These are phyloP conservation scores for Entomortierella beljakovae DNA, from an alignment of 192 early-diverging fungal genomes.

Conservation along the genomic window DNA sequence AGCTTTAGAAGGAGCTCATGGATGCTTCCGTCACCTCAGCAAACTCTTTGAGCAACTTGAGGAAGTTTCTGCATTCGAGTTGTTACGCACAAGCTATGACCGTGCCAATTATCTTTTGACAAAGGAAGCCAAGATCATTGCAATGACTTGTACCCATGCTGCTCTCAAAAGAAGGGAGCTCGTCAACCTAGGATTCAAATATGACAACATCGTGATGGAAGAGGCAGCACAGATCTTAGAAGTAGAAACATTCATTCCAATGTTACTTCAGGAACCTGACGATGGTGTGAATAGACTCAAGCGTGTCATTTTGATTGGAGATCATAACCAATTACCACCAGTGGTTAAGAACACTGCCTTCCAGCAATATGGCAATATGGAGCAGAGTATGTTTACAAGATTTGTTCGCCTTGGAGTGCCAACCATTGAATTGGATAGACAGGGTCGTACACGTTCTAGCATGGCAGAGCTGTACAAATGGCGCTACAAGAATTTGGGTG, in stretches of 20 bases:
- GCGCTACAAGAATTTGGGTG: constrained; percentile 81
- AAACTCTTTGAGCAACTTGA: constrained; percentile 89
- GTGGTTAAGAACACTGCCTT: constrained; percentile 92
- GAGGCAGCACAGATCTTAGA: constrained; percentile 97
- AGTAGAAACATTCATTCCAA: constrained; percentile 94
- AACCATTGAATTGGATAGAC: constrained; percentile 84
- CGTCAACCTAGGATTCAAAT: constrained; percentile 90
- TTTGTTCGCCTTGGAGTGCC: constrained; percentile 96
- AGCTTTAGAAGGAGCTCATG: constrained; percentile 70
- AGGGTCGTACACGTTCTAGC: constrained; percentile 85
- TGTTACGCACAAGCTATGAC: constrained; percentile 82
- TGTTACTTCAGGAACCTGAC: constrained; percentile 83
- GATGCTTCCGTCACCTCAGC: constrained; percentile 86
- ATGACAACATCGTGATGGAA: constrained; percentile 97
- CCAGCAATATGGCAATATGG: constrained; percentile 90
- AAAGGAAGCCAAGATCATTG: constrained; percentile 96
- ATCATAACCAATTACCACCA: constrained; percentile 97
- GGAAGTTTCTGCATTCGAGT: constrained; percentile 94
- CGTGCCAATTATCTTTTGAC: constrained; percentile 93
- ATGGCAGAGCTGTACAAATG: constrained; percentile 89
- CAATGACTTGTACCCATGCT: constrained; percentile 98
- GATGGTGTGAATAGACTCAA: constrained; percentile 76
- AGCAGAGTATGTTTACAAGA: constrained; percentile 94
- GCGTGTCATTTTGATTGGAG: constrained; percentile 96
- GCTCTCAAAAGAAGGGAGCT: constrained; percentile 91